phyloP scores from a whole-genome alignment of 305 asterid genomes.

The Fraxinus ornus region DNA sequence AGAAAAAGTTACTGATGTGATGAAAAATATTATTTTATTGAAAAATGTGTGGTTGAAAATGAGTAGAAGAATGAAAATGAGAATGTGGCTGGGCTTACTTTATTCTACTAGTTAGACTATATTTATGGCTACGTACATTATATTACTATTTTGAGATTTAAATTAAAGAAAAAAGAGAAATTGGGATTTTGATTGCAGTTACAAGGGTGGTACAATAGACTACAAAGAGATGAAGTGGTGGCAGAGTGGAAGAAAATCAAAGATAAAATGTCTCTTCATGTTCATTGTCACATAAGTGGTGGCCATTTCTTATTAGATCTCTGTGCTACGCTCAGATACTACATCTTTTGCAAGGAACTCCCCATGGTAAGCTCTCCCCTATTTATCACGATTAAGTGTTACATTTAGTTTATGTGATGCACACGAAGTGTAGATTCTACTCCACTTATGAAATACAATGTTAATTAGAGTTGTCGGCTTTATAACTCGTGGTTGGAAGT shows the following conservation, averaged over 20 bases:
- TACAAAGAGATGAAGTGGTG: conserved; percentile 92
- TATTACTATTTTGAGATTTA: too few relatives aligned
- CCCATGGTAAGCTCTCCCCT: conserved; percentile 61
- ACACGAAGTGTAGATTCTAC: background rate
- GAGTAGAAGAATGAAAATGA: too few relatives aligned
- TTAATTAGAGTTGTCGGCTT: background rate
- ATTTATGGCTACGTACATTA: background rate
- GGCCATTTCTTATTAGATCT: conserved; percentile 81
- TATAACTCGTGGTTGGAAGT: background rate
- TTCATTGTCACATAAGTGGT: conserved; percentile 93
- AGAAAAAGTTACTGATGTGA: too few relatives aligned
- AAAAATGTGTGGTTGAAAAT: too few relatives aligned
- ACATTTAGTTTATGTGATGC: background rate
- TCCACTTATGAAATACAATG: background rate
- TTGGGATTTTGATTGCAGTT: background rate
- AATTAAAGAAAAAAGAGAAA: background rate
- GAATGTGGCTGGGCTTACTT: too few relatives aligned
- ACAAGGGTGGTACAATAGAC: conserved; percentile 11
- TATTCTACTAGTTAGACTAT: background rate
- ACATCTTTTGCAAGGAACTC: conserved; percentile 90
- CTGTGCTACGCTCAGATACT: conserved; percentile 68
- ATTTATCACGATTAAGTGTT: background rate
- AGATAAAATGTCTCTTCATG: conserved; percentile 89
- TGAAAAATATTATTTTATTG: too few relatives aligned
- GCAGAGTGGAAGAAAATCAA: conserved; percentile 94